Base-by-base conservation (phyloP, 495 filamentous ascomycete genomes). In the Astrothelium macrocarpum region DNA sequence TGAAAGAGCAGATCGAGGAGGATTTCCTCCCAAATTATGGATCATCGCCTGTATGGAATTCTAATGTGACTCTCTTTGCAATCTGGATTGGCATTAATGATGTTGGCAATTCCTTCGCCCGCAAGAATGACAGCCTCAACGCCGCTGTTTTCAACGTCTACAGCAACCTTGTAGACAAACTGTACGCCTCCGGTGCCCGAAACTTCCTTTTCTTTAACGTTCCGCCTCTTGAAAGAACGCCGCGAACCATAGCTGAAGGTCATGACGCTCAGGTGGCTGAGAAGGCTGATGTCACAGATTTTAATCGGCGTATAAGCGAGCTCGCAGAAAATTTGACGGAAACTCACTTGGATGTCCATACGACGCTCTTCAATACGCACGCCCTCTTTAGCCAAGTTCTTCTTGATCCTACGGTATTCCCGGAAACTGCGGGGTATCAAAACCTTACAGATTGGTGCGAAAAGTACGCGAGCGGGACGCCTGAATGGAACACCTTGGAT, bases 31-130 rank as follows among this genome's bases (percentile, higher is more conserved):
- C 75, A 9, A 79, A 78, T 56, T 79, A 79, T 46, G 74, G 69
- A 32, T 68, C 66, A 25, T 71, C 67, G 26, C 72, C 80, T 2
- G 62, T 59, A 1, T 91, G 88, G 89, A 80, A 75, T 16, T 77
- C 82, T 2, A 69, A 76, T 9, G 76, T 88, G 63, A 77, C 81
- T 0, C 77, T 91, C 31, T 89, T 90, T 72, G 82, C 81, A 2
- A 76, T 89, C 46, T 94, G 85, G 80, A 86, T 91, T 60, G 89
- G 90, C 42, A 85, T 94, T 65, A 94, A 94, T 65, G 90, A 94
- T 66, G 80, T 91, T 14, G 86, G 87, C 2, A 86, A 86, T 69
- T 79, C 78, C 26, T 90, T 82, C 73, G 80, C 73, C 64, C 67
- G 74, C n/a, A 72, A 75, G 53, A 77, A 58, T 65, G 67, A n/a